Percentiles rank a stretch among this genome's conserved stretches.
These are phyloP conservation scores for Diplocarpon mali DNA, from an alignment of 2,329 filamentous ascomycete genomes.

Conservation along the genomic window DNA sequence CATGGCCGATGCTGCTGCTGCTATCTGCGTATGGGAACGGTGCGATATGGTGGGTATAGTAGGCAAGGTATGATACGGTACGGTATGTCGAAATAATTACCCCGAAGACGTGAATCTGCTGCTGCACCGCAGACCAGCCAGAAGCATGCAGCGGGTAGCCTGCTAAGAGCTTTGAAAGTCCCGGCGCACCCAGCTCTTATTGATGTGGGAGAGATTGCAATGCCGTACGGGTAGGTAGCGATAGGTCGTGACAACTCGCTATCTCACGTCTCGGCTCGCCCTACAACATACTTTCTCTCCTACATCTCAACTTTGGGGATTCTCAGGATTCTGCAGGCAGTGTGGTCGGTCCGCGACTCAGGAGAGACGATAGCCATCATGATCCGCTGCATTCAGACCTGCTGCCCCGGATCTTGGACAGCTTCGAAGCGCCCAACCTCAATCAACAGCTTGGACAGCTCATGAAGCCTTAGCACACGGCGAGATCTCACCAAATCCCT, in stretches of 20 bases:
- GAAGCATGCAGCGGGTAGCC: background rate
- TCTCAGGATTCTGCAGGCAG: background rate
- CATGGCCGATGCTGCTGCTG: too few species aligned
- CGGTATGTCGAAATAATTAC: constrained; percentile 2
- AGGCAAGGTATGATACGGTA: too few species aligned
- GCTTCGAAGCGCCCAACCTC: constrained; percentile 1
- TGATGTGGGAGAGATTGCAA: too few species aligned
- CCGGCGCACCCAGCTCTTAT: too few species aligned
- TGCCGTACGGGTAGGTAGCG: too few species aligned
- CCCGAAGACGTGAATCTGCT: constrained; percentile 10
- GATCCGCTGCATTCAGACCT: constrained; percentile 9
- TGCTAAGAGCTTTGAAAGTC: background rate
- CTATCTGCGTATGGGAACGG: background rate
- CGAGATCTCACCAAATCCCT: background rate
- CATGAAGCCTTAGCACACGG: background rate
- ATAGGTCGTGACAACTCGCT: too few species aligned
- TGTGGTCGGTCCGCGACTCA: constrained; percentile 3
- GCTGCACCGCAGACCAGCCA: too few species aligned
- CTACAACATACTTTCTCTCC: background rate
- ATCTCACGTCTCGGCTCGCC: background rate
- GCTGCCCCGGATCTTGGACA: constrained; percentile 9
- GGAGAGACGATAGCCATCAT: constrained; percentile 5
- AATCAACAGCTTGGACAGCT: constrained; percentile 10
- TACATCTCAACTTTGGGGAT: background rate
- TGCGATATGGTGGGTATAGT: too few species aligned